phyloP scores from a whole-genome alignment of 2,329 filamentous ascomycete genomes.

The Xenoacremonium recifei region DNA sequence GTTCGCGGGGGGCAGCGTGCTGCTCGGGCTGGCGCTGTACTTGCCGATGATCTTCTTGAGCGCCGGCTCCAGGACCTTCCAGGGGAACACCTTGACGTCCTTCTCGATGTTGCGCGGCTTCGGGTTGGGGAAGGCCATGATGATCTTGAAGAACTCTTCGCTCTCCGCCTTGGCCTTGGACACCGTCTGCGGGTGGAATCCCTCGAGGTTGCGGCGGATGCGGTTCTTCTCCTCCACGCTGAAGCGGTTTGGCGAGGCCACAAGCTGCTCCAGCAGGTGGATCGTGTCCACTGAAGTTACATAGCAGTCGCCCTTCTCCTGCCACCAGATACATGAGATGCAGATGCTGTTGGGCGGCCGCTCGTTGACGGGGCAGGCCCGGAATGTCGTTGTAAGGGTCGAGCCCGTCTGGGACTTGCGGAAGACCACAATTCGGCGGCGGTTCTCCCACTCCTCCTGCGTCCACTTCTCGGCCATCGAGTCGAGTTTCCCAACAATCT shows the following conservation, averaged over 20 bases:
- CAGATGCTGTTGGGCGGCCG: constrained; percentile 82
- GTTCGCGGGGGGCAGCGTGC: constrained; percentile 36
- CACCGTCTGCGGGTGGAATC: constrained; percentile 87
- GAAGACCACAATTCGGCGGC: constrained; percentile 86
- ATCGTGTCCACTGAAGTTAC: constrained; percentile 98
- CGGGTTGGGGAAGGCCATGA: constrained; percentile 94
- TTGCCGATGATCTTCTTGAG: constrained; percentile 99
- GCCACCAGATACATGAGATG: constrained; percentile 98
- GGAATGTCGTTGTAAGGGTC: constrained; percentile 78
- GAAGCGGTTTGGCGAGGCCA: constrained; percentile 73
- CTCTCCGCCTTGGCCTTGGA: constrained; percentile 90
- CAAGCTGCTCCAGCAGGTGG: constrained; percentile 85
- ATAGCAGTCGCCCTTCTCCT: constrained; percentile 84
- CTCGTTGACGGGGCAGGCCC: constrained; percentile 74
- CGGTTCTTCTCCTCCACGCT: constrained; percentile 98
- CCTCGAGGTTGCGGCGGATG: constrained; percentile 92
- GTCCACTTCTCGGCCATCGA: constrained; percentile 84
- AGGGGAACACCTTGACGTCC: constrained; percentile 97
- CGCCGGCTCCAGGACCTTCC: constrained; percentile 83
- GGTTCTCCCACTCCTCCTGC: constrained; percentile 73
- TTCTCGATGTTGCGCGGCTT: constrained; percentile 99
- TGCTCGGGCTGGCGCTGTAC: constrained; percentile 63
- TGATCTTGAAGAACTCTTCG: constrained; percentile 97
- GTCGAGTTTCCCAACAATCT: constrained; percentile 82
- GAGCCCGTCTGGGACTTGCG: constrained; percentile 78